Conservation (phyloP, 371 early-diverging fungal species). For the Mucor saturninus region DNA sequence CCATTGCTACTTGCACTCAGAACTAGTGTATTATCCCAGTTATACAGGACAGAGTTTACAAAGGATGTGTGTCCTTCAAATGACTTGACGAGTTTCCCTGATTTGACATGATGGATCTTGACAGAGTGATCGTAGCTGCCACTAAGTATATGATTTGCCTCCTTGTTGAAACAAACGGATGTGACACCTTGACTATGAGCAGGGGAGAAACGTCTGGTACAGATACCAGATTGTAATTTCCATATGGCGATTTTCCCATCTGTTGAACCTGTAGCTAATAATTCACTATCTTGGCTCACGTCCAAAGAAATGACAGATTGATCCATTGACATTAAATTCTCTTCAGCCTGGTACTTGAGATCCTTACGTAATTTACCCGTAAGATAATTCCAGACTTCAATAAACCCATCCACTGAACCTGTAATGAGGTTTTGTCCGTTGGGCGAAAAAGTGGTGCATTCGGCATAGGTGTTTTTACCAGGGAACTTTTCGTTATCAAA, state of each 20-base stretch:
- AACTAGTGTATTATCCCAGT: conserved; percentile 67
- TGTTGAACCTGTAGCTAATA: conserved; percentile 85
- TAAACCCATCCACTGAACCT: conserved; percentile 91
- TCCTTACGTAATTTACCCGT: conserved; percentile 91
- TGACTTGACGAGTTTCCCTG: conserved; percentile 86
- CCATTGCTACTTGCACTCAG: conserved; percentile 90
- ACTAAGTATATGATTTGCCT: conserved; percentile 80
- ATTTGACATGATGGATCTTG: conserved; percentile 87
- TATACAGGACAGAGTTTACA: conserved; percentile 82
- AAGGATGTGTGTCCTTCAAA: conserved; percentile 92
- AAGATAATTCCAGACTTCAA: conserved; percentile 92
- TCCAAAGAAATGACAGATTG: conserved; percentile 78
- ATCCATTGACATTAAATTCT: conserved; percentile 93
- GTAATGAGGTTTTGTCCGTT: conserved; percentile 87
- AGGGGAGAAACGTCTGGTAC: conserved; percentile 71
- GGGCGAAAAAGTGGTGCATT: conserved; percentile 81
- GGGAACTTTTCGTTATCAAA: conserved; percentile 68
- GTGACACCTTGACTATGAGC: conserved; percentile 92
- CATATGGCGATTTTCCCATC: conserved; percentile 90
- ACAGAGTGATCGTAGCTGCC: conserved; percentile 84
- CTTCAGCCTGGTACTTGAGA: conserved; percentile 90
- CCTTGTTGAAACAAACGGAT: conserved; percentile 76
- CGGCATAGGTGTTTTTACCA: conserved; percentile 83
- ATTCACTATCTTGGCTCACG: conserved; percentile 79
- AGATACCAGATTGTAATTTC: conserved; percentile 81